A percentile compares a stretch with the other conserved stretches of the same genome.
These are phyloP conservation scores for Cladophialophora yegresii DNA, from an alignment of 2,329 filamentous ascomycete species.

Conservation along the genomic window DNA sequence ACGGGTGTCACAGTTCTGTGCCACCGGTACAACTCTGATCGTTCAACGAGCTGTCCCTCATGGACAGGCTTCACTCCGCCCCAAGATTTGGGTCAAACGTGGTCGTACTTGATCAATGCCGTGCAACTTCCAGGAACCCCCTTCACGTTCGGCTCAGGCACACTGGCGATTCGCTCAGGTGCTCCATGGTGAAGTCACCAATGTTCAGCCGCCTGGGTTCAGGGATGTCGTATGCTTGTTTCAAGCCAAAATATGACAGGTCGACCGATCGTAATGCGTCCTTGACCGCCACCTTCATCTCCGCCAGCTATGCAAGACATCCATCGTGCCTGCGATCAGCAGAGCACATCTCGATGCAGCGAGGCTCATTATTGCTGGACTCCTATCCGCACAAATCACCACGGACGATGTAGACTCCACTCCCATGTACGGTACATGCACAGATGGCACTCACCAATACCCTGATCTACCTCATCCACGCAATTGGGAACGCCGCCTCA, in stretches of 20 bases:
- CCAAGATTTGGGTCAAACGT: conserved; percentile 28
- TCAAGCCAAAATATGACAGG: conserved; percentile 25
- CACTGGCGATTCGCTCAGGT: not conserved
- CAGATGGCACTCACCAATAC: conserved; percentile 2
- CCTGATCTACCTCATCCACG: not conserved
- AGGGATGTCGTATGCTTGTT: conserved; percentile 5
- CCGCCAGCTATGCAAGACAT: conserved; percentile 2
- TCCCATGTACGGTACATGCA: conserved; percentile 3
- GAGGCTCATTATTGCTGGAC: conserved; percentile 6
- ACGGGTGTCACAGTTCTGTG: conserved; percentile 8
- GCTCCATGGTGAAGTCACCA: conserved; percentile 2
- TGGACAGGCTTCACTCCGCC: conserved; percentile 14
- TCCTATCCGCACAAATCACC: conserved; percentile 10
- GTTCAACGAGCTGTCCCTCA: not conserved
- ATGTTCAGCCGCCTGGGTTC: conserved; percentile 1
- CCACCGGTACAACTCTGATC: conserved; percentile 7
- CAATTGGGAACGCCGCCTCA: not conserved
- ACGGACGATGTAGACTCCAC: not conserved
- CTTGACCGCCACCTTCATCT: conserved; percentile 26
- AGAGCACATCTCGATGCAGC: conserved; percentile 10
- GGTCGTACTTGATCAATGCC: conserved; percentile 15
- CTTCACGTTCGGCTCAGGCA: conserved; percentile 8
- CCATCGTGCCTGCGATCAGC: not conserved
- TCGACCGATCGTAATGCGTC: conserved; percentile 12
- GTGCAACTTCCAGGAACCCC: conserved; percentile 11